Evolutionary conservation across 495 filamentous ascomycete genomes (phyloP).

Genomic region (Penicillium odoratum): DNA sequence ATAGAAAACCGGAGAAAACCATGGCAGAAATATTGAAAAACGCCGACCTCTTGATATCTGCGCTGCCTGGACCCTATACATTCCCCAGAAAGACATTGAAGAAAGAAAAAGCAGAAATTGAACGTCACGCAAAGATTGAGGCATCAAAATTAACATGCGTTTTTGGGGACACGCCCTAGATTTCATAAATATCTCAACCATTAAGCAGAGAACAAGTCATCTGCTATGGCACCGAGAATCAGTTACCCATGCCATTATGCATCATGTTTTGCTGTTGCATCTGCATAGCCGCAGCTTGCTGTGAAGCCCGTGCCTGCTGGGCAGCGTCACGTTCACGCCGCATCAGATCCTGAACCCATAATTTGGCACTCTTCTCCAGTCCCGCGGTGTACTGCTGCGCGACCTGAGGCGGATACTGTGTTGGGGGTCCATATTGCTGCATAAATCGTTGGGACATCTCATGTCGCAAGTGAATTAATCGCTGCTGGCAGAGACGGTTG

Average conservation of each 20-base stretch:
- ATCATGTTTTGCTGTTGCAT: slow-evolving; percentile 51
- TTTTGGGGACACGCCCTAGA: neutral
- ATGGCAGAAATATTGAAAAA: slow-evolving; percentile 20
- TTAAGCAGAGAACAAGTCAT: neutral
- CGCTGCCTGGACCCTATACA: slow-evolving; percentile 28
- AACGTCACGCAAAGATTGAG: neutral
- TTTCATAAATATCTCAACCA: neutral
- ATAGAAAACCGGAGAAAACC: slow-evolving; percentile 8
- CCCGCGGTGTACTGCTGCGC: slow-evolving; percentile 41
- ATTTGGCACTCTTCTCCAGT: slow-evolving; percentile 39
- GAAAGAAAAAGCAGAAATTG: neutral
- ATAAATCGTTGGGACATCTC: slow-evolving; percentile 42
- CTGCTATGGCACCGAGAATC: slow-evolving; percentile 3
- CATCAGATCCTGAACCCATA: slow-evolving; percentile 50
- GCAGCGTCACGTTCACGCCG: slow-evolving; percentile 39
- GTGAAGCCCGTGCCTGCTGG: slow-evolving; percentile 39
- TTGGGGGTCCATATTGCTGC: slow-evolving; percentile 43
- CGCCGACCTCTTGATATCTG: slow-evolving; percentile 24
- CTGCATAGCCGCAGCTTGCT: slow-evolving; percentile 27
- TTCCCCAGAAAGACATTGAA: slow-evolving; percentile 9
- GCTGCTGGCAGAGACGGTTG: slow-evolving; percentile 40
- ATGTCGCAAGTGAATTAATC: slow-evolving; percentile 36
- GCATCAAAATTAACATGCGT: neutral
- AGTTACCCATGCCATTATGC: slow-evolving; percentile 48
- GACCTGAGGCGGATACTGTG: slow-evolving; percentile 43